Evolutionary conservation across 2,329 filamentous ascomycete genomes (phyloP).

Genomic region (Fusarium coicis): DNA sequence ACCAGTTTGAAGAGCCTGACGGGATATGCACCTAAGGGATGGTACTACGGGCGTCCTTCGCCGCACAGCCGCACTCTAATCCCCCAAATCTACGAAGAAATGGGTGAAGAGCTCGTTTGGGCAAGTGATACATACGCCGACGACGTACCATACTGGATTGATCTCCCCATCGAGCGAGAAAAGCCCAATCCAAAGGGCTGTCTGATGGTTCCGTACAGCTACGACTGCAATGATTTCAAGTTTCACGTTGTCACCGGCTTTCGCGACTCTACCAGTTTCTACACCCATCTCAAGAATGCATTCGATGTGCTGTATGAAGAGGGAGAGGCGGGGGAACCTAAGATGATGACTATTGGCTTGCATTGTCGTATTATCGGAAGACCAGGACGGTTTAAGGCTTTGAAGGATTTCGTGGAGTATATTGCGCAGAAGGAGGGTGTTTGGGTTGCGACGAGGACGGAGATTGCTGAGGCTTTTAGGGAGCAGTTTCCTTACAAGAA

Average conservation of each 20-base stretch:
- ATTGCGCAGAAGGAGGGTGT: constrained; percentile 1
- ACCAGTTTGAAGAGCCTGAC: neutral
- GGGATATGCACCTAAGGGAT: neutral
- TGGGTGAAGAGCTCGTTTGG: constrained; percentile 3
- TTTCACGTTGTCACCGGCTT: neutral
- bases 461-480: neutral
- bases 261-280: neutral
- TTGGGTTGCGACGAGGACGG: constrained; percentile 5
- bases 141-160: constrained; percentile 9
- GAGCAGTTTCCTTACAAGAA: constrained; percentile 1
- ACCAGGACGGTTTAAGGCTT: neutral
- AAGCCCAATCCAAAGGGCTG: neutral
- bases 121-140: constrained; percentile 3
- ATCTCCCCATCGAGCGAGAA: neutral
- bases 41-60: constrained; percentile 9
- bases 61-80: neutral
- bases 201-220: constrained; percentile 11
- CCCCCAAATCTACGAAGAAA: neutral
- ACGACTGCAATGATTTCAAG: constrained; percentile 16
- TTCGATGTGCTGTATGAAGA: constrained; percentile 4
- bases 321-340: neutral
- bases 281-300: neutral
- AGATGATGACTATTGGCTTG: constrained; percentile 5
- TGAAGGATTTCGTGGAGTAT: constrained; percentile 9
- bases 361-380: constrained; percentile 15